A percentile compares a stretch with the other conserved stretches of the same genome.
Conservation (phyloP, 2,329 filamentous ascomycete genomes). For the Volutella citrinella region DNA sequence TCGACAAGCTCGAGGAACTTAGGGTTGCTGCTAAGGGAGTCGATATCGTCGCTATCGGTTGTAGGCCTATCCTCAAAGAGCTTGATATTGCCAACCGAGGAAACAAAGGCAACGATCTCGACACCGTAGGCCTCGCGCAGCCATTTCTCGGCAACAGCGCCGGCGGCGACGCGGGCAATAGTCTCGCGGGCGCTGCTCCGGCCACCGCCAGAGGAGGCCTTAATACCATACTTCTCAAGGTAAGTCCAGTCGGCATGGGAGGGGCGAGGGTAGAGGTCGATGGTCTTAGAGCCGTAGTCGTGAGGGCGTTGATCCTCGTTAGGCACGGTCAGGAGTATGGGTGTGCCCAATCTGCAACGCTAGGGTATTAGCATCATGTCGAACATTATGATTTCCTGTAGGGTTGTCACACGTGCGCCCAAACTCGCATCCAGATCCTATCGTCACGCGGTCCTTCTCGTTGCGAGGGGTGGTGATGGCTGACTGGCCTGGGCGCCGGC, state of each 20-base stretch:
- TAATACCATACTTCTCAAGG: conserved; percentile 91
- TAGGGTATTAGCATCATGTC: conserved; percentile 17
- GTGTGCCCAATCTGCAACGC: conserved; percentile 62
- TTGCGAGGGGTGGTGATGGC: conserved; percentile 66
- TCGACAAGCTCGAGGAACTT: conserved; percentile 72
- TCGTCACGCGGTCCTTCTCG: conserved; percentile 85
- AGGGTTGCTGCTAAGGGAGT: conserved; percentile 67
- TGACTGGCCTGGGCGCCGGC: conserved; percentile 8
- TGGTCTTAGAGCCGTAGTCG: conserved; percentile 85
- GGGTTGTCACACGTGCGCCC: conserved; percentile 60
- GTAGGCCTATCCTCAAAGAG: conserved; percentile 76
- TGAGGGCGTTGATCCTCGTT: conserved; percentile 91
- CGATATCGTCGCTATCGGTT: conserved; percentile 54
- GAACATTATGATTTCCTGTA: conserved; percentile 16
- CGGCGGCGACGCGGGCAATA: conserved; percentile 85
- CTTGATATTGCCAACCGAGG: conserved; percentile 66
- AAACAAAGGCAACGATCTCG: conserved; percentile 86
- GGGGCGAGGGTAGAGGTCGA: conserved; percentile 85
- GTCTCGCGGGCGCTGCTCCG: conserved; percentile 87
- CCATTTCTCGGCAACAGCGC: conserved; percentile 90
- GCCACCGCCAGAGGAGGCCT: conserved; percentile 84
- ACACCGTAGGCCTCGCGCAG: conserved; percentile 74
- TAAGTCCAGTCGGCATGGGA: conserved; percentile 96
- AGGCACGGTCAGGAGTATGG: conserved; percentile 78
- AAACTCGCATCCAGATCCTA: conserved; percentile 88